Conservation (phyloP, 106 monocot species). For the Dioscorea dumetorum region DNA sequence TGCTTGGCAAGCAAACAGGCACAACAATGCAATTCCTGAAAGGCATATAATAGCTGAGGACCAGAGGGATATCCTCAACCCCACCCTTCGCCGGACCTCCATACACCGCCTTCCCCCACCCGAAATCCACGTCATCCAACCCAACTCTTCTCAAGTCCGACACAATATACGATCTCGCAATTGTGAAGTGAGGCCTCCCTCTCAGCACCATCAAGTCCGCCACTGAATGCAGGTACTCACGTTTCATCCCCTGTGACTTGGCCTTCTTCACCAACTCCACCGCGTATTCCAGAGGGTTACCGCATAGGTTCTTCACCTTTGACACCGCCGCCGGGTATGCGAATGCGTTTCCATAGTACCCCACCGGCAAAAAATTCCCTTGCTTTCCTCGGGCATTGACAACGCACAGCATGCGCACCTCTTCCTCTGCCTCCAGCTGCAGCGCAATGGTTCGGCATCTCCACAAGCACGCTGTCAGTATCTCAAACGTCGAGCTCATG, state of each 20-base stretch:
- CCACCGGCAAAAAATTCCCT: neutral
- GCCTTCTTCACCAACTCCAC: constrained; percentile 16
- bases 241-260: constrained; percentile 6
- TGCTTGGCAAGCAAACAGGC: neutral
- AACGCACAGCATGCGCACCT: constrained; percentile 1
- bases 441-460: constrained; percentile 14
- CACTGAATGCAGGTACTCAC: constrained; percentile 9
- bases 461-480: constrained; percentile 21
- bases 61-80: neutral
- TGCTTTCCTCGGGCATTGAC: neutral
- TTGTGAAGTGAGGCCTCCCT: neutral
- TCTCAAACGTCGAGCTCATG: constrained; percentile 11
- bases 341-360: constrained; percentile 20
- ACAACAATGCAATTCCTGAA: constrained; percentile 2
- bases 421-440: neutral
- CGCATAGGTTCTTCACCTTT: constrained; percentile 4
- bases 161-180: constrained; percentile 5
- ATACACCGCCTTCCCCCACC: constrained; percentile 11
- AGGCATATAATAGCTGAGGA: constrained; percentile 1
- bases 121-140: constrained; percentile 2
- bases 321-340: constrained; percentile 8
- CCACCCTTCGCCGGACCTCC: constrained; percentile 4
- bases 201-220: constrained; percentile 14
- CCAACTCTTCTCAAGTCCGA: constrained; percentile 5
- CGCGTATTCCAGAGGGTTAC: constrained; percentile 3